phyloP scores from a whole-genome alignment of 1,284 basidiomycete genomes.

The Marasmius sp. region DNA sequence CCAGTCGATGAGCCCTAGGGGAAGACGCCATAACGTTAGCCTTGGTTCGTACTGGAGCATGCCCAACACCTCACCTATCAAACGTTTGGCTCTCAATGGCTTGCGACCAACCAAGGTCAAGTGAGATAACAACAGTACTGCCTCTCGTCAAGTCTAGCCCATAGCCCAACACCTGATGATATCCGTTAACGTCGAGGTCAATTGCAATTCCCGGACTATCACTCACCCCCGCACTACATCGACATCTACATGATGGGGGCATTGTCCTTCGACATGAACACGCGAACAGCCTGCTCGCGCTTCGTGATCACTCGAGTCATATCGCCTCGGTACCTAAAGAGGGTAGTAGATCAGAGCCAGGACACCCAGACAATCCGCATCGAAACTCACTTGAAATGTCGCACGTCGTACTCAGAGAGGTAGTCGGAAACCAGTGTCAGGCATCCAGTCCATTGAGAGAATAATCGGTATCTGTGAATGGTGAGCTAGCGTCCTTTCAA shows the following conservation, averaged over 20 bases:
- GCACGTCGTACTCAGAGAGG: too few species aligned
- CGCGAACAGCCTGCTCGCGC: conserved; percentile 50
- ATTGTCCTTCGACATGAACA: conserved; percentile 57
- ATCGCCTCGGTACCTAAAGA: conserved; percentile 53
- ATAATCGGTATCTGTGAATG: conserved; percentile 48
- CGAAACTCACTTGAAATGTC: too few species aligned
- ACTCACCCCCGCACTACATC: conserved; percentile 56
- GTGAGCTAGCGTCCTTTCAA: not conserved
- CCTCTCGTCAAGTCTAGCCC: conserved; percentile 59
- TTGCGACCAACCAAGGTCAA: conserved; percentile 62
- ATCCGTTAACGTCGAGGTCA: not conserved
- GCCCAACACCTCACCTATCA: too few species aligned
- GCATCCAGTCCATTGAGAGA: too few species aligned
- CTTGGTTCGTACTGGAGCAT: too few species aligned
- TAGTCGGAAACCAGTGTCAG: too few species aligned
- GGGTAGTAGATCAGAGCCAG: too few species aligned
- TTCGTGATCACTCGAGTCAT: conserved; percentile 52
- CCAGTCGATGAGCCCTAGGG: too few species aligned
- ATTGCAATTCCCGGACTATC: not conserved
- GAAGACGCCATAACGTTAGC: too few species aligned
- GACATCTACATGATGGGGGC: conserved; percentile 58
- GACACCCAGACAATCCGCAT: not conserved
- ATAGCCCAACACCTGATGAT: conserved; percentile 44
- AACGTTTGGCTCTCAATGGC: too few species aligned
- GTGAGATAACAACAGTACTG: conserved; percentile 60